Conservation (phyloP, 805 yeast genomes). For the Sungouiozyma ichnusensis region DNA sequence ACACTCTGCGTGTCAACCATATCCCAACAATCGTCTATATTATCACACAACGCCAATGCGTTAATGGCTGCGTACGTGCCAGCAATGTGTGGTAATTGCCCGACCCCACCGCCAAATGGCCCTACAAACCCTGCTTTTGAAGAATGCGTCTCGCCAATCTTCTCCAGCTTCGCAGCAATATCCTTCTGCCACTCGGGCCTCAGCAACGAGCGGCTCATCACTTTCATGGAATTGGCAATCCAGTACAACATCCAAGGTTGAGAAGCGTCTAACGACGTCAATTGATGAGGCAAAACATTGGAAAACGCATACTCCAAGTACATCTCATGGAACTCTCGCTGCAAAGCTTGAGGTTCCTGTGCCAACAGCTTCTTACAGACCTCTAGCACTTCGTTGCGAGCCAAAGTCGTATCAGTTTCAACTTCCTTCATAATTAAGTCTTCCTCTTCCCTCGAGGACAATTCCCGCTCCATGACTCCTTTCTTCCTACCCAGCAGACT, state of each 20-base stretch:
- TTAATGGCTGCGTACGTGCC: constrained; percentile 70
- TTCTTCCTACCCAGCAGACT: constrained; percentile 18
- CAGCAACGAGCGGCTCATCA: constrained; percentile 30
- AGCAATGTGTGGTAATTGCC: constrained; percentile 78
- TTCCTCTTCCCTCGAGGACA: constrained; percentile 6
- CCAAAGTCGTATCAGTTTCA: constrained; percentile 24
- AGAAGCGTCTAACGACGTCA: constrained; percentile 67
- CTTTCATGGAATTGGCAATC: constrained; percentile 47
- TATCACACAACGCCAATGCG: constrained; percentile 45
- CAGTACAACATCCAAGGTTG: constrained; percentile 88
- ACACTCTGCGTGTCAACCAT: constrained; percentile 38
- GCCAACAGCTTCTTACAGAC: constrained; percentile 11
- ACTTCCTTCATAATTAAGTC: constrained; percentile 16
- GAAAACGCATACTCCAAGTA: constrained; percentile 36
- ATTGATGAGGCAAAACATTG: constrained; percentile 40
- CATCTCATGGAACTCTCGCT: constrained; percentile 31
- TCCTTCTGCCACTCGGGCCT: constrained; percentile 18
- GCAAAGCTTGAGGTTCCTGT: constrained; percentile 5
- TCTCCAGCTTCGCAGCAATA: constrained; percentile 25
- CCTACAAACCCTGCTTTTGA: constrained; percentile 27
- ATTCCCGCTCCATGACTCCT: constrained; percentile 8
- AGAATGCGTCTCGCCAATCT: constrained; percentile 19
- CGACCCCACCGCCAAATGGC: constrained; percentile 80
- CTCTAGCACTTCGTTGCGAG: constrained; percentile 16
- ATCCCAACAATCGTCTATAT: constrained; percentile 32